Base-by-base conservation (phyloP, 2,329 filamentous ascomycete genomes). In the Helotiales sp. region DNA sequence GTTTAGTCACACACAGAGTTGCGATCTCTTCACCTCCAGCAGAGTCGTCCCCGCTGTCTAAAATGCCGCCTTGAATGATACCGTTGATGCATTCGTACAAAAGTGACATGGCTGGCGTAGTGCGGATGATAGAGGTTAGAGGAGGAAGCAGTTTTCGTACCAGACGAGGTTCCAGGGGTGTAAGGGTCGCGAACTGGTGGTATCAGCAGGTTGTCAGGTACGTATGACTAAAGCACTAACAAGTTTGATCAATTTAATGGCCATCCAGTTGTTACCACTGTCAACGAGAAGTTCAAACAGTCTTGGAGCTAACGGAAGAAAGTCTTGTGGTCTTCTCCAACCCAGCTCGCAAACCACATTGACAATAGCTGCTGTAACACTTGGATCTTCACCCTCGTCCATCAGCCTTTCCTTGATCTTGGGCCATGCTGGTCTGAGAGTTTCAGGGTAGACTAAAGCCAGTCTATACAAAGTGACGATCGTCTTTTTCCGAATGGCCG, bases 241-340 rank as follows among this genome's bases (percentile, higher is more conserved):
- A 62, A 99, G 82, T 76, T 99, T 99, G 73, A 99, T 98, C 62
- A 99, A 85, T 73, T 99, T 99, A 72, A 99, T 99, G 58, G 93
- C 93, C 93, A 99, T 98, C 95, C 95, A 99, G 74, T 99, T 99
- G 74, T 99, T 98, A 34, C 89, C 89, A 55, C 92, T 88, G 60
- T 96, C 89, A 12, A 97, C 93, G 25, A 99, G 78, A 17, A 99
- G 81, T 70, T 97, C 93, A 68, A 98, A 99, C 25, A 99, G 76
- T 58, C 95, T 83, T 8, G 95, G 95, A 0, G 95, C 95, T 29
- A 99, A 79, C 13, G 95, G 91, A 29, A 99, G 79, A 67, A 98
- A 98, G 73, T 99, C 95, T 65, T 93, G 88, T 3, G 95, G 95
- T 65, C 95, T 83, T 66, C 95, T 85, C 91, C 93, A 97, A 5